Evolutionary conservation across 768 basidiomycete species (phyloP), one percentile per base, ranked within the genome.

Genomic region (Phlebiopsis gigantea): DNA sequence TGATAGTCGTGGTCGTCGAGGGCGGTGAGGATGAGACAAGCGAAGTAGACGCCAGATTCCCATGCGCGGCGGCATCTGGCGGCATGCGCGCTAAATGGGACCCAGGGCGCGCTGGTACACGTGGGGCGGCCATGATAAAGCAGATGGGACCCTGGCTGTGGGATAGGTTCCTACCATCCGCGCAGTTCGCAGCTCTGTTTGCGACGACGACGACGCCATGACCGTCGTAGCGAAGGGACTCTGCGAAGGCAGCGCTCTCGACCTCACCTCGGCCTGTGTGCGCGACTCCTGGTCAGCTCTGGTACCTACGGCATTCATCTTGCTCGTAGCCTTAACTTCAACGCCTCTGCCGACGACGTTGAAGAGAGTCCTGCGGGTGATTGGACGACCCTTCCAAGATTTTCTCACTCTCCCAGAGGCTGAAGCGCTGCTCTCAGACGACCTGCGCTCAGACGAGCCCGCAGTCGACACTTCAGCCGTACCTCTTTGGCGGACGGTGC

Each of bases 401-500:
- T 68, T 66, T 50, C 56, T 71, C 15, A 60, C 70, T 10, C 55
- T 71, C 1, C 25, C 34, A 12, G 68, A 71, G 43, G 70, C 70
- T 4, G 64, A 70, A 47, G 68, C 64, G 1, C 57, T 68, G 10
- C 57, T 61, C 1, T 39, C 49, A 0, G 43, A 41, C n/a, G 57
- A 21, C 15, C 56, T 56, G 1, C 51, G 19, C 8, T 47, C 22
- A 4, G 55, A 55, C 15, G 55, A 56, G 14, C 53, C 45, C 21
- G 26, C 52, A 50, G n/a, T 45, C 44, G 5, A 43, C 57, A 1
- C 71, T 75, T 21, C 19, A 1, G 12, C 30, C 21, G 50, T 14
- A 12, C 79, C 82, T 0, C 71, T 86, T 7, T 87, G 87, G 84
- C 80, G 81, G 41, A 80, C 83, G 1, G 59, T 83, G 44, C 61